Base-by-base conservation (phyloP, 1,284 basidiomycete species). In the Moesziomyces sp. region DNA sequence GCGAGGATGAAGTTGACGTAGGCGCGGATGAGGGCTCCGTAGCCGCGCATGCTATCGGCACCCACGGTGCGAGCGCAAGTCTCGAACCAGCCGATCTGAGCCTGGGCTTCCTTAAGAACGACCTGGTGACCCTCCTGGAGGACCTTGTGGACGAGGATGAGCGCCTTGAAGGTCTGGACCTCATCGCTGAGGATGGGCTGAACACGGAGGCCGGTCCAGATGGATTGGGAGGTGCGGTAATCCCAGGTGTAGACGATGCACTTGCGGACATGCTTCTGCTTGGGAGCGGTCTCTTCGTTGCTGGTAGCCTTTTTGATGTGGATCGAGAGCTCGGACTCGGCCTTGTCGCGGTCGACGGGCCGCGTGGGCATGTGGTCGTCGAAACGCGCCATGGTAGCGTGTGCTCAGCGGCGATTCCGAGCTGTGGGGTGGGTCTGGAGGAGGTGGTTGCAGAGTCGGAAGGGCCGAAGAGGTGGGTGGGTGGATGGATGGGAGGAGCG, bases 171-270 rank as follows among this genome's bases (percentile, higher is more conserved):
- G 21, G 81, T 83, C 69, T 83, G 83, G 8, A 84, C 74, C 52
- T 84, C 80, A 55, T 84, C 83, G 59, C 76, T 81, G 38, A 84
- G 70, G 53, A 83, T 83, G 47, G 83, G 82, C 59, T 82, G 79
- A 8, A 82, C 79, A 21, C 83, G 77, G 24, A 84, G 74, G 24
- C 80, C 79, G 35, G 79, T 65, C 83, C 83, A 84, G 47, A 84
- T 68, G 49, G 82, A 83, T 45, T 77, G 75, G 6, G 83, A 84
- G 18, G 79, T 80, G 62, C 81, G 81, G 59, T 84, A 76, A 57
- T 84, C 83, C 82, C 82, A 83, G n/a, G 82, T 84, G 70, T 82
- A 84, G 46, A 84, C 81, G 63, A 84, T 84, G 49, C 80, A 82
- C 61, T 83, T 83, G 44, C 83, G 76, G 28, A 84, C 83, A 58